phyloP scores from a whole-genome alignment of 164 flowering plant species.

The Euptelea pleiosperma region DNA sequence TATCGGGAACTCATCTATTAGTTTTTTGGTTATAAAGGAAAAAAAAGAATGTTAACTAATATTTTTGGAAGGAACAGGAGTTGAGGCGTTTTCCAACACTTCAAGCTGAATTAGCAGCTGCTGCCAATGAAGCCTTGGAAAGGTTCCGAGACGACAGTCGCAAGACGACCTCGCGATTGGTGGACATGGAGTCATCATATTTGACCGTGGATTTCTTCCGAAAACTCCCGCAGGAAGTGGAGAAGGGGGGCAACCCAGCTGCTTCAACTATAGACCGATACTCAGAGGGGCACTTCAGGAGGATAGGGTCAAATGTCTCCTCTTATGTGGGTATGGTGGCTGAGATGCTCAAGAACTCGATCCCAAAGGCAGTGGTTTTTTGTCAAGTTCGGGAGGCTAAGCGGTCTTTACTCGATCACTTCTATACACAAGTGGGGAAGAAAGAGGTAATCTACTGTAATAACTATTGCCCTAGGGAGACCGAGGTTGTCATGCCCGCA shows the following conservation, averaged over 20 bases:
- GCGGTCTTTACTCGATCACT: constrained; percentile 45
- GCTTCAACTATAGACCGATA: constrained; percentile 42
- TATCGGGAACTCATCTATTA: not conserved
- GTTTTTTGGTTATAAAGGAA: not conserved
- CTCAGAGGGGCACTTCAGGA: constrained; percentile 52
- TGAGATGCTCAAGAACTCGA: constrained; percentile 45
- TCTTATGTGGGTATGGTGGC: constrained; percentile 54
- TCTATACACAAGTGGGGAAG: constrained; percentile 62
- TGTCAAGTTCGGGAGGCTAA: constrained; percentile 76
- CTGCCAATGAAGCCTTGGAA: constrained; percentile 55
- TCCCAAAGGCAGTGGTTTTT: constrained; percentile 64
- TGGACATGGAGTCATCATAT: constrained; percentile 76
- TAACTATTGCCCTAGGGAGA: too few species aligned
- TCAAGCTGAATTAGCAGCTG: constrained; percentile 50
- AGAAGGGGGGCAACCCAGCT: constrained; percentile 45
- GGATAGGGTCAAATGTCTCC: constrained; percentile 59
- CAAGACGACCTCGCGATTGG: constrained; percentile 52
- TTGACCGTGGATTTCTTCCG: constrained; percentile 66
- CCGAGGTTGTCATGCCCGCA: too few species aligned
- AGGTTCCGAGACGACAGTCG: constrained; percentile 60
- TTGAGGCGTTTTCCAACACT: constrained; percentile 65
- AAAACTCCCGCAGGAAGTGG: constrained; percentile 55
- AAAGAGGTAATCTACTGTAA: constrained; percentile 69
- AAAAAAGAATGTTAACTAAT: not conserved
- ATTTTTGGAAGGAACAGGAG: constrained; percentile 37